These are phyloP conservation scores for Phytophthora aleatoria DNA, from an alignment of 352 stramenopile genomes.

Conservation along the genomic window DNA sequence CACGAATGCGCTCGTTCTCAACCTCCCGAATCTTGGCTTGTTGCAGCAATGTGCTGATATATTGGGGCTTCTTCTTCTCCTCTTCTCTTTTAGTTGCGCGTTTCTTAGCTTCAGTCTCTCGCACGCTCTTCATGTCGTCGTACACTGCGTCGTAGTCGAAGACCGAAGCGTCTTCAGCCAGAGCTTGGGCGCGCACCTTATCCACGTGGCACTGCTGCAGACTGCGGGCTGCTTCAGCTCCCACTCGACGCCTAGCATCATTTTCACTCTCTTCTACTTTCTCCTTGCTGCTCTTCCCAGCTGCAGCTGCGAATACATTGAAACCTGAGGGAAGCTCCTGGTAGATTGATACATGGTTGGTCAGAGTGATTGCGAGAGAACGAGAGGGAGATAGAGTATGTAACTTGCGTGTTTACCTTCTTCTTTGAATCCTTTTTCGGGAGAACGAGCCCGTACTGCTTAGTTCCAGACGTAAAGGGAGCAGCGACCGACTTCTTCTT, in stretches of 20 bases:
- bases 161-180: slow-evolving; percentile 80
- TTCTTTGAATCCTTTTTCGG: slow-evolving; percentile 42
- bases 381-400: neutral
- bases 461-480: slow-evolving; percentile 18
- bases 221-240: slow-evolving; percentile 54
- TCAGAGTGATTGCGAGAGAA: slow-evolving; percentile 11
- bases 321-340: slow-evolving; percentile 33
- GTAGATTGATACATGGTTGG: slow-evolving; percentile 1
- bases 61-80: slow-evolving; percentile 84
- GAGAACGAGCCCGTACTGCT: slow-evolving; percentile 55
- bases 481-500: slow-evolving; percentile 34
- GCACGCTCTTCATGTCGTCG: slow-evolving; percentile 75
- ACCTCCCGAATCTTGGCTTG: slow-evolving; percentile 91
- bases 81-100: slow-evolving; percentile 52
- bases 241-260: slow-evolving; percentile 38
- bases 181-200: slow-evolving; percentile 52
- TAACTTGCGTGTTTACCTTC: slow-evolving; percentile 27
- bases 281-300: slow-evolving; percentile 19
- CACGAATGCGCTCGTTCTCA: slow-evolving; percentile 89
- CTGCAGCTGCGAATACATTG: slow-evolving; percentile 30
- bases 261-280: slow-evolving; percentile 4
- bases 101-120: slow-evolving; percentile 41
- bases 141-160: slow-evolving; percentile 93
- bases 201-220: slow-evolving; percentile 58
- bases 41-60: slow-evolving; percentile 90